Conservation (phyloP, 2,329 filamentous ascomycete species). For the Fusarium kyushuense region DNA sequence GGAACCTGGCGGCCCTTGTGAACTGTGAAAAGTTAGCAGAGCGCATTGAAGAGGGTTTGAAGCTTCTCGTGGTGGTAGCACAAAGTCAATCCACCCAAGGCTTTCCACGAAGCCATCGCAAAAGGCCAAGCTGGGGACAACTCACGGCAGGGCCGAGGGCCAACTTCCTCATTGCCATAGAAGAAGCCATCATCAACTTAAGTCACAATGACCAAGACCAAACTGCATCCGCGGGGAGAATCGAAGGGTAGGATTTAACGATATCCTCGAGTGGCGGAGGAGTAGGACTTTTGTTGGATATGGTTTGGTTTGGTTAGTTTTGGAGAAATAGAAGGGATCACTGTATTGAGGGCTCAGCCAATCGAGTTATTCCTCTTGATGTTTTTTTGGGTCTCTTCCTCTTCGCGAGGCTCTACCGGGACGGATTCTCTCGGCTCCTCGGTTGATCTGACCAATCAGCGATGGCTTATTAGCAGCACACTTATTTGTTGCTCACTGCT, state of each 20-base stretch:
- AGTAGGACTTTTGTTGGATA: conserved; percentile 45
- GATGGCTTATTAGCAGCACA: conserved; percentile 46
- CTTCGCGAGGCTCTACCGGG: conserved; percentile 46
- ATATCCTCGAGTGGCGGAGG: conserved; percentile 44
- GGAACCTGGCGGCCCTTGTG: conserved; percentile 70
- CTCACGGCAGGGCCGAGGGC: conserved; percentile 68
- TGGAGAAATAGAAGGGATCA: conserved; percentile 26
- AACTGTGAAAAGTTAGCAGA: conserved; percentile 62
- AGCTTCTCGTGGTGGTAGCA: conserved; percentile 25
- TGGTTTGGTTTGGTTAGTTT: conserved; percentile 22
- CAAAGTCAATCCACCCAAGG: background rate
- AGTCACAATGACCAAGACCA: conserved; percentile 46
- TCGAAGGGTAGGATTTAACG: conserved; percentile 40
- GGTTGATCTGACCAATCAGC: conserved; percentile 54
- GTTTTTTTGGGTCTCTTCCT: conserved; percentile 44
- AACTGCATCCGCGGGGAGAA: conserved; percentile 51
- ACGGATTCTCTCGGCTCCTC: conserved; percentile 52
- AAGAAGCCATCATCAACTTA: conserved; percentile 66
- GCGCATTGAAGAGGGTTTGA: conserved; percentile 17
- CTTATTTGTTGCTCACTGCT: conserved; percentile 26
- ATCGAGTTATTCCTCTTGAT: conserved; percentile 43
- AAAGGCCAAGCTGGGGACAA: conserved; percentile 45
- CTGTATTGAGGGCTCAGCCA: conserved; percentile 33
- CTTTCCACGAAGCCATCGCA: conserved; percentile 29
- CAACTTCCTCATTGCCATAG: conserved; percentile 73